Evolutionary conservation across 2,329 filamentous ascomycete species (phyloP).

Genomic region (Drechslera avenae): DNA sequence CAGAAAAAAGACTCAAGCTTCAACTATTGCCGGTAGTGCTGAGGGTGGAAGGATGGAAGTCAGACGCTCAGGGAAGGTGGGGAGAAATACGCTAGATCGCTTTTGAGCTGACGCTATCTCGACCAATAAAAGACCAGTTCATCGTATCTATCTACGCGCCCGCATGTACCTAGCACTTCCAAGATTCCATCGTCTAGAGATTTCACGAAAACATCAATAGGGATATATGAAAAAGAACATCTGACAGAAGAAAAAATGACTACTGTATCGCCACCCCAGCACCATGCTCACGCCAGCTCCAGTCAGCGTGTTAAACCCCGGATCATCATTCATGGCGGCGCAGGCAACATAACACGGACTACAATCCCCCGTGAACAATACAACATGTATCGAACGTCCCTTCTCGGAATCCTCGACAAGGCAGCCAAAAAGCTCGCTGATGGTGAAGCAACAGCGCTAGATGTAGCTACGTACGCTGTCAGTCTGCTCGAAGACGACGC

Average conservation of each 20-base stretch:
- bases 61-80: not conserved
- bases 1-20: no score
- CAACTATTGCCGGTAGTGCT: not conserved
- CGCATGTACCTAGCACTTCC: no score
- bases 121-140: no score
- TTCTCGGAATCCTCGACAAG: conserved; percentile 43
- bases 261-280: no score
- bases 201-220: no score
- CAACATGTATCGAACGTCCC: conserved; percentile 46
- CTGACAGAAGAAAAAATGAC: no score
- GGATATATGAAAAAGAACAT: no score
- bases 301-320: conserved; percentile 40
- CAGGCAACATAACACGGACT: conserved; percentile 53
- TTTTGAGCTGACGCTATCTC: no score
- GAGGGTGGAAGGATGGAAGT: not conserved
- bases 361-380: conserved; percentile 48
- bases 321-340: conserved; percentile 57
- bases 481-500: conserved; percentile 76
- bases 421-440: conserved; percentile 34
- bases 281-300: not conserved
- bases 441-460: conserved; percentile 64
- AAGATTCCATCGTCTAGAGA: no score
- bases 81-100: no score
- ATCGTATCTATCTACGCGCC: no score
- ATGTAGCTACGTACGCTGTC: conserved; percentile 77